Evolutionary conservation across 148 eudicot genomes (phyloP).

Genomic region (Pouteria glomerata): DNA sequence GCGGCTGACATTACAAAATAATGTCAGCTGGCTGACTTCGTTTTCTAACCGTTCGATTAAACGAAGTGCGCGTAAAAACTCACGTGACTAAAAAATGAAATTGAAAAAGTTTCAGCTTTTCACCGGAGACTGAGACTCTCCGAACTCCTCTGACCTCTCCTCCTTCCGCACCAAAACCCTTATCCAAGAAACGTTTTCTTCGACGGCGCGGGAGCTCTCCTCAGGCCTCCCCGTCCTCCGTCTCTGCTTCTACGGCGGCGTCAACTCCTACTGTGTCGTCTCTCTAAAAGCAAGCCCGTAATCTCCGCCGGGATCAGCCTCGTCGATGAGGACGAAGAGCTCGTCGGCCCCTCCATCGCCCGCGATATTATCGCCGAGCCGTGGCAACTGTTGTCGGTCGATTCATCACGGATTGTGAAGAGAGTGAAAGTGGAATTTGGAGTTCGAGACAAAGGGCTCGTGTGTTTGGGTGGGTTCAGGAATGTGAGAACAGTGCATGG

Average conservation of each 20-base stretch:
- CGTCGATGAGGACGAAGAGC: slow-evolving; percentile 50
- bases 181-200: slow-evolving; percentile 61
- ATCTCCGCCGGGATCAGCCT: slow-evolving; percentile 48
- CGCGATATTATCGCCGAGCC: slow-evolving; percentile 48
- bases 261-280: slow-evolving; percentile 39
- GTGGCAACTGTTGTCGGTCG: slow-evolving; percentile 18
- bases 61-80: no score
- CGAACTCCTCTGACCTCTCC: slow-evolving; percentile 47
- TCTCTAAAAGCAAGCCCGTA: slow-evolving; percentile 52
- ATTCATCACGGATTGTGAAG: slow-evolving; percentile 26
- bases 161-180: slow-evolving; percentile 49
- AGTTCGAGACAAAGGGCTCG: no score
- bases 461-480: no score
- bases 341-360: slow-evolving; percentile 44
- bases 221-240: slow-evolving; percentile 51
- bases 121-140: slow-evolving; percentile 52
- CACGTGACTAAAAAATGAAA: no score
- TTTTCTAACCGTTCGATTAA: no score
- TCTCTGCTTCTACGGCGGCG: slow-evolving; percentile 61
- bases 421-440: slow-evolving; percentile 36
- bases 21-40: no score
- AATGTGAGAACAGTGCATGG: slow-evolving; percentile 42
- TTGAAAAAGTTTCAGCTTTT: no score
- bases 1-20: no score
- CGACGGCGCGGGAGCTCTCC: slow-evolving; percentile 51